phyloP scores from a whole-genome alignment of 179 eudicot species.

The Heliamphora pulchella region DNA sequence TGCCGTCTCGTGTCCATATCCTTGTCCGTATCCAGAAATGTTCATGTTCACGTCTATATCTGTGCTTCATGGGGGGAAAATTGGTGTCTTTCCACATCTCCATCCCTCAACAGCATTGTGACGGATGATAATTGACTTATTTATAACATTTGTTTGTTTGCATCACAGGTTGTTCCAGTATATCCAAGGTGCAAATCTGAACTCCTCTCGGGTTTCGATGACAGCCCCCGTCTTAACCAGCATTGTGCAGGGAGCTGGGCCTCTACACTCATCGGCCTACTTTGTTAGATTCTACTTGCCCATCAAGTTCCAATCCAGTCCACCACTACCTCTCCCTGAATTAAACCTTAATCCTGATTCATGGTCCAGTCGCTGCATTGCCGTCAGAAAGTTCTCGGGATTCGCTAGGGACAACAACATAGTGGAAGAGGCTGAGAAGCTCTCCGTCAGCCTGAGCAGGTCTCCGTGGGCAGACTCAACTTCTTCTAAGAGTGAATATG shows the following conservation, averaged over 20 bases:
- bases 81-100: not conserved
- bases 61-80: too few species aligned
- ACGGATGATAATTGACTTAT: not conserved
- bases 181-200: slow-evolving; percentile 81
- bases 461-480: slow-evolving; percentile 67
- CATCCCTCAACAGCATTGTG: not conserved
- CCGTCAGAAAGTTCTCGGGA: slow-evolving; percentile 70
- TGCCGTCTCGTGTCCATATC: too few species aligned
- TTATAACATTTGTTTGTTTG: not conserved
- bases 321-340: slow-evolving; percentile 72
- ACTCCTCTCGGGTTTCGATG: slow-evolving; percentile 60
- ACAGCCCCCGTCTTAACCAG: slow-evolving; percentile 71
- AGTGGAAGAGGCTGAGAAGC: slow-evolving; percentile 56
- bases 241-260: slow-evolving; percentile 57
- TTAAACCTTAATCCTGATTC: slow-evolving; percentile 44
- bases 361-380: slow-evolving; percentile 62
- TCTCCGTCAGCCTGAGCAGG: slow-evolving; percentile 61
- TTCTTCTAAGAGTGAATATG: slow-evolving; percentile 39
- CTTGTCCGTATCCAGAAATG: too few species aligned
- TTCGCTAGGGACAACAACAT: slow-evolving; percentile 66
- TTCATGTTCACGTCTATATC: too few species aligned
- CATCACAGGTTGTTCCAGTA: slow-evolving; percentile 65
- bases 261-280: slow-evolving; percentile 66
- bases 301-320: slow-evolving; percentile 43
- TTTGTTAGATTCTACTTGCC: slow-evolving; percentile 59